Evolutionary conservation across 2,329 filamentous ascomycete genomes (phyloP), one percentile per base, ranked within the genome.

Genomic region (Fusarium succisae): DNA sequence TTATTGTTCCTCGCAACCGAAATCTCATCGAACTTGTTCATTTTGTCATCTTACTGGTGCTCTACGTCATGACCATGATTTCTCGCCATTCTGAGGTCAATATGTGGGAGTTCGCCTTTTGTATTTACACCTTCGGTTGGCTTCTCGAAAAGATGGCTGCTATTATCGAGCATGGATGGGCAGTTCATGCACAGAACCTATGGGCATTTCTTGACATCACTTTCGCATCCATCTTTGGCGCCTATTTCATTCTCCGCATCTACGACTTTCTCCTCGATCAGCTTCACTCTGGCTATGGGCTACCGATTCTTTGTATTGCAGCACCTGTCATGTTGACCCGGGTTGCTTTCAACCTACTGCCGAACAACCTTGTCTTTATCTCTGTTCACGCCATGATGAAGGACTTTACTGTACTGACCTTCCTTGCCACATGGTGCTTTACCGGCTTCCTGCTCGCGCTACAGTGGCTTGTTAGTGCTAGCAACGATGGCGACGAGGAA

Each of bases 161-260:
- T 5, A 89, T 93, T 47, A 85, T 91, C 17, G 91, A 93, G 78
- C 92, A 93, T 75, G 86, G 84, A 37, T 86, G 84, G 91, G 87
- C 90, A 53, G 91, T 94, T 3, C 92, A 94, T 74, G 92, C 91
- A 1, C 91, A 94, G 79, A 93, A 93, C 75, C 84, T 94, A 11
- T 94, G 92, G 92, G 91, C 91, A 0, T 94, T 94, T 76, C 86
- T 94, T 22, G 92, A 94, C 79, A 86, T 93, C n/a, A 90, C 89
- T 3, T 94, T 93, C 74, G 86, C 89, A 7, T 79, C 84, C 44
- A 91, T 94, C 58, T 94, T 91, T 79, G 81, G 85, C 24, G 81
- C 86, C 53, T 94, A 94, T 79, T 84, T 92, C 24, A 77, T 87
- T 43, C 84, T 91, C 22, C 90, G 92, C 6, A 82, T 91, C 43